Percentiles rank a stretch among this genome's conserved stretches.
Conservation (phyloP, 257 asterid species). For the Solanum pinnatisectum region DNA sequence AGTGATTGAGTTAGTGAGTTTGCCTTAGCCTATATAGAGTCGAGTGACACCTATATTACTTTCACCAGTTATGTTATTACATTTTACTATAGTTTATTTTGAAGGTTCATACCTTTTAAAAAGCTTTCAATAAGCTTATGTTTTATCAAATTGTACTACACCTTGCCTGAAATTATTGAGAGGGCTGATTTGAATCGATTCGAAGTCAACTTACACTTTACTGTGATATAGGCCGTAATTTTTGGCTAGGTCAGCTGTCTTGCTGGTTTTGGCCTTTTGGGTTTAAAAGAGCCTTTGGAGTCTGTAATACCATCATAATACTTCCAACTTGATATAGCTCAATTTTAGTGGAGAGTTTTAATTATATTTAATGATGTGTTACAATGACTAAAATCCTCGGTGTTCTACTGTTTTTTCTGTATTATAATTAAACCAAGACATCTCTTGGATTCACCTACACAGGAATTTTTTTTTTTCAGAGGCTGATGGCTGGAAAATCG, state of each 20-base stretch:
- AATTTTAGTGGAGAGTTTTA: background rate
- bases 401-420: background rate
- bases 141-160: background rate
- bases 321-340: background rate
- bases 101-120: background rate
- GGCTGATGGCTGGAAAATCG: constrained; percentile 39
- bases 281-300: background rate
- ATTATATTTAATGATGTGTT: background rate
- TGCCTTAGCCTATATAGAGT: background rate
- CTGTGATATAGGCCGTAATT: background rate
- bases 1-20: background rate
- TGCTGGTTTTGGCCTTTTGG: background rate
- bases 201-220: background rate
- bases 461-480: background rate
- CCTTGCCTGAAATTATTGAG: background rate
- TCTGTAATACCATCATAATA: background rate
- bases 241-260: background rate
- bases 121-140: background rate
- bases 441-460: background rate
- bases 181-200: background rate
- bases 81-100: background rate
- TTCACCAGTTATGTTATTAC: background rate
- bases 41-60: background rate
- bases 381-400: background rate
- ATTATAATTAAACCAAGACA: background rate